Evolutionary conservation across 2,329 filamentous ascomycete species (phyloP).

Genomic region (Alternaria triticimaculans): DNA sequence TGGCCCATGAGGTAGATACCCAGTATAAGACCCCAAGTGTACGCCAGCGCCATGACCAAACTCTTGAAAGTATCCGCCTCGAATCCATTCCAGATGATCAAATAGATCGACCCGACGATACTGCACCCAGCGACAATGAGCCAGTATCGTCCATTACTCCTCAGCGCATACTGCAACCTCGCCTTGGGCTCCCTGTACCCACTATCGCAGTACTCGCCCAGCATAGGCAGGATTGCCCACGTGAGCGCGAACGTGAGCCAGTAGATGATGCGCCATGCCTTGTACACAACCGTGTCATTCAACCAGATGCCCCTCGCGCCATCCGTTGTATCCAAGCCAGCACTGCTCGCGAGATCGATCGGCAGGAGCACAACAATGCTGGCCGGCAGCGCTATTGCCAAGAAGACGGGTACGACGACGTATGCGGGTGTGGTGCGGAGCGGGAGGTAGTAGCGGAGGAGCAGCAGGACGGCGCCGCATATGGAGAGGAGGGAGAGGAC

Average conservation of each 20-base stretch:
- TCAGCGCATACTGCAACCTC: slow-evolving; percentile 82
- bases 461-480: slow-evolving; percentile 77
- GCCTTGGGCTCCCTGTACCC: slow-evolving; percentile 87
- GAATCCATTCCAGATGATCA: slow-evolving; percentile 79
- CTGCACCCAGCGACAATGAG: slow-evolving; percentile 76
- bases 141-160: slow-evolving; percentile 88
- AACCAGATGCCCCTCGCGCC: slow-evolving; percentile 85
- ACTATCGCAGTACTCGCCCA: slow-evolving; percentile 93
- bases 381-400: slow-evolving; percentile 90
- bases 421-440: slow-evolving; percentile 90
- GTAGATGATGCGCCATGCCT: slow-evolving; percentile 94
- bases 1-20: slow-evolving; percentile 99
- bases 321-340: slow-evolving; percentile 70
- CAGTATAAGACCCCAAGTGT: slow-evolving; percentile 88
- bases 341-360: slow-evolving; percentile 90
- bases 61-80: slow-evolving; percentile 77
- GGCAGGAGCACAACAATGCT: slow-evolving; percentile 92
- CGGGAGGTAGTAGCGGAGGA: slow-evolving; percentile 88
- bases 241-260: slow-evolving; percentile 96
- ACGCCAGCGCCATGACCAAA: slow-evolving; percentile 89
- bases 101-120: slow-evolving; percentile 77
- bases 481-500: slow-evolving; percentile 74
- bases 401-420: slow-evolving; percentile 89
- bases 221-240: slow-evolving; percentile 91
- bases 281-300: slow-evolving; percentile 75